These are phyloP conservation scores for Camillea tinctor DNA, from an alignment of 2,329 filamentous ascomycete species.

Conservation along the genomic window DNA sequence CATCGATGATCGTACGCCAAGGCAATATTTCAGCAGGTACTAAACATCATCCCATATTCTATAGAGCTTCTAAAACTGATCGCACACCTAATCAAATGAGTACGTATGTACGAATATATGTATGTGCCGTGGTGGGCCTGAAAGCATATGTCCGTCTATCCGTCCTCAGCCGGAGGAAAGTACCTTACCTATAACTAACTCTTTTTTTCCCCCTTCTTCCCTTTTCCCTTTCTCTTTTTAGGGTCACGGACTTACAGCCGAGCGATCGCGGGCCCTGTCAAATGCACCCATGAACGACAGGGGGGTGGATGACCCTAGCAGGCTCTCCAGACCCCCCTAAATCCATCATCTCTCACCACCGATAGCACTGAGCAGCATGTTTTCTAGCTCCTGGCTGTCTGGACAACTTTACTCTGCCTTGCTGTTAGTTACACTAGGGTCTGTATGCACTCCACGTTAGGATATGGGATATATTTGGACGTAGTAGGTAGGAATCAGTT, in stretches of 20 bases:
- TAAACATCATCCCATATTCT: slow-evolving; percentile 6
- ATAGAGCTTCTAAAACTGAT: background rate
- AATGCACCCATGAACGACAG: slow-evolving; percentile 25
- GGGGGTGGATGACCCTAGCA: slow-evolving; percentile 23
- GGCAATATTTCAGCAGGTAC: slow-evolving; percentile 22
- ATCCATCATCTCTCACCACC: slow-evolving; percentile 19
- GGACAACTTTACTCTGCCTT: slow-evolving; percentile 1
- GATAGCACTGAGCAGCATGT: slow-evolving; percentile 21
- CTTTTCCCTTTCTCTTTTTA: slow-evolving; percentile 23
- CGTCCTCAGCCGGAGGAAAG: background rate
- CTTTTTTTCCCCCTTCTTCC: slow-evolving; percentile 11
- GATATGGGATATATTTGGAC: slow-evolving; percentile 7
- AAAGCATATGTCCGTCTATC: background rate
- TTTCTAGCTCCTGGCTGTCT: slow-evolving; percentile 14
- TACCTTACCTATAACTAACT: slow-evolving; percentile 1
- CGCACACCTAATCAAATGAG: background rate
- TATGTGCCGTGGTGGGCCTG: background rate
- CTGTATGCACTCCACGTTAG: slow-evolving; percentile 19
- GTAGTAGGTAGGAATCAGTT: background rate
- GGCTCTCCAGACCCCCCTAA: slow-evolving; percentile 14
- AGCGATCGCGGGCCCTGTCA: slow-evolving; percentile 24
- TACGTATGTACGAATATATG: background rate
- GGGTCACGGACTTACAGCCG: slow-evolving; percentile 24
- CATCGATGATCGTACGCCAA: slow-evolving; percentile 26
- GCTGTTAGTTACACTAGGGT: slow-evolving; percentile 6